A percentile compares a stretch with the other conserved stretches of the same genome.
Evolutionary conservation across 2,329 filamentous ascomycete genomes (phyloP).

Genomic region (Trichoderma sp.): DNA sequence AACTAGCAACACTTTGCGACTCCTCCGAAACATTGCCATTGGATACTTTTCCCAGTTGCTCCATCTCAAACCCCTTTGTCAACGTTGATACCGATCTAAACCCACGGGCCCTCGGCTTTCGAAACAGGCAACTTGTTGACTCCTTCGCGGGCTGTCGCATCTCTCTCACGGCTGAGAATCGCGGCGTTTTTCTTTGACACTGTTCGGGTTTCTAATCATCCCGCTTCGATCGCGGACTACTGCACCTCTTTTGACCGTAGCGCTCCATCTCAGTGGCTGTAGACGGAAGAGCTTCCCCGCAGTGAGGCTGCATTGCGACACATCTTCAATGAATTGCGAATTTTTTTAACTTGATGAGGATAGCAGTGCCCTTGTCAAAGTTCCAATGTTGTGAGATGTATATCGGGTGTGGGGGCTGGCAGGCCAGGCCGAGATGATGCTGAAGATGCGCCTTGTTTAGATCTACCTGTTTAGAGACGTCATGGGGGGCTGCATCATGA

Average conservation of each 20-base stretch:
- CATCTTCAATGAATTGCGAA: neutral
- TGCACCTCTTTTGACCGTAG: neutral
- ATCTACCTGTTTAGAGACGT: neutral
- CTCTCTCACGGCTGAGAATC: neutral
- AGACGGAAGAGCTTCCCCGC: neutral
- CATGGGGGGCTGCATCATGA: neutral
- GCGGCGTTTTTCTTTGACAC: neutral
- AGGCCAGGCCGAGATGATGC: neutral
- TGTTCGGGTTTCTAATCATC: neutral
- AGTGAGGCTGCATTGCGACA: constrained; percentile 4
- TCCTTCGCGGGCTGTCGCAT: neutral
- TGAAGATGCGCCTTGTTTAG: neutral
- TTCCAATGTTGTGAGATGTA: neutral
- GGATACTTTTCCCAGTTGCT: neutral
- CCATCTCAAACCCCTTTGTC: neutral
- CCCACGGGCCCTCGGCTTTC: neutral
- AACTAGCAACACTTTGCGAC: neutral
- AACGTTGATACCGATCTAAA: neutral
- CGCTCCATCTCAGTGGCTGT: neutral
- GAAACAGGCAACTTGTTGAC: neutral
- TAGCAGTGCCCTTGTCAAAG: neutral
- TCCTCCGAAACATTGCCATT: neutral
- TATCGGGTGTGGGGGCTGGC: neutral
- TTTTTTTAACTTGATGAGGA: neutral
- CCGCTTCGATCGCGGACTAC: neutral